phyloP scores from a whole-genome alignment of 2,329 filamentous ascomycete genomes.

The Stachybotrys chartarum region DNA sequence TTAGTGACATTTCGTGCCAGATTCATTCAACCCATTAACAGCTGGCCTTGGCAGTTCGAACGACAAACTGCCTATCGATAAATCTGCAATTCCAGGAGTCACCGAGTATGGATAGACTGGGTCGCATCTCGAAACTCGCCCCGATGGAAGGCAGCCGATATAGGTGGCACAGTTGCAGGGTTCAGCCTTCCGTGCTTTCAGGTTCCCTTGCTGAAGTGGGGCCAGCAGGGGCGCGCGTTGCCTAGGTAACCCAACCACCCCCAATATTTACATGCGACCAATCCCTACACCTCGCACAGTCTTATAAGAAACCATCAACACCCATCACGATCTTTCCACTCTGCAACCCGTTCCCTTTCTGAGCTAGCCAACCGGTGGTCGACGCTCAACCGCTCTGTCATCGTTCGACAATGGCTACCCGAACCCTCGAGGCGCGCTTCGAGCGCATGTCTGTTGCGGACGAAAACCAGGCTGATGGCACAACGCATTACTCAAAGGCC shows the following conservation, averaged over 20 bases:
- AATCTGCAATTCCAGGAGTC: no score
- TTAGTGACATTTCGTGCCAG: no score
- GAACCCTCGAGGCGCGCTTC: constrained; percentile 77
- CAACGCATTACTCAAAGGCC: constrained; percentile 57
- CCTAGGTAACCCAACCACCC: neutral
- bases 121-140: no score
- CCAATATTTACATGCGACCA: neutral
- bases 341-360: neutral
- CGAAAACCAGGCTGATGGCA: constrained; percentile 59
- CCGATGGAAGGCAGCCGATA: no score
- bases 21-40: no score
- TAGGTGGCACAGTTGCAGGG: no score
- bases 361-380: neutral
- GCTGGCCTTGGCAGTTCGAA: no score
- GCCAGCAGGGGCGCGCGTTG: neutral
- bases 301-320: neutral
- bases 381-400: neutral
- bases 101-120: no score
- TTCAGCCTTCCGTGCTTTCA: neutral
- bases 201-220: neutral
- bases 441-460: constrained; percentile 87
- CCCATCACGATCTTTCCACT: neutral
- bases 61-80: no score
- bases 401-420: constrained; percentile 54
- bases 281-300: neutral